These are phyloP conservation scores for Pyrenochaeta sp. DNA, from an alignment of 2,329 filamentous ascomycete species.

Conservation along the genomic window DNA sequence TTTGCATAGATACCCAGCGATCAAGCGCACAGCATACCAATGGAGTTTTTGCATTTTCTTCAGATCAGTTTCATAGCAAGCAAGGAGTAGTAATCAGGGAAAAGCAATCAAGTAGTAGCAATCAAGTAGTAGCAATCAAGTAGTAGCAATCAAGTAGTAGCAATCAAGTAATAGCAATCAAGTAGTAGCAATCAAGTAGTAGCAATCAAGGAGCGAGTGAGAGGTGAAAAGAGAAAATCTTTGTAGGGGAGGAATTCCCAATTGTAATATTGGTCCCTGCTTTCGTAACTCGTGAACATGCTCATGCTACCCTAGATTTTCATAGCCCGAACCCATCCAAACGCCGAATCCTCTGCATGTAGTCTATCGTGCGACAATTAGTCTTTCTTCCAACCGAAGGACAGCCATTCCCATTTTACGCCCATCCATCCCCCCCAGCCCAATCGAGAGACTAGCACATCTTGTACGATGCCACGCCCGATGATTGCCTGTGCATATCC, in stretches of 20 bases:
- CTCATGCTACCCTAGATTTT: slow-evolving; percentile 43
- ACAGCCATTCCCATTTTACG: too few species aligned
- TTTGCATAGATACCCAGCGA: slow-evolving; percentile 21
- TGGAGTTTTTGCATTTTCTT: slow-evolving; percentile 9
- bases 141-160: too few species aligned
- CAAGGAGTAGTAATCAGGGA: too few species aligned
- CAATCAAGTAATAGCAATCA: too few species aligned
- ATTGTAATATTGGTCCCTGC: slow-evolving; percentile 44
- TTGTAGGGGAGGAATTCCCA: slow-evolving; percentile 48
- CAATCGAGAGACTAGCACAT: slow-evolving; percentile 54
- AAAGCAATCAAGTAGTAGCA: too few species aligned
- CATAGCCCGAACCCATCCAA: slow-evolving; percentile 17
- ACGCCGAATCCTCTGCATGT: slow-evolving; percentile 20
- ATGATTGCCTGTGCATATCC: slow-evolving; percentile 72
- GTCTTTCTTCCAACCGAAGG: too few species aligned
- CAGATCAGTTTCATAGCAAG: neutral
- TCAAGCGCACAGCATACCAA: slow-evolving; percentile 17
- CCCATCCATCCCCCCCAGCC: neutral
- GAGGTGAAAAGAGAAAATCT: slow-evolving; percentile 3
- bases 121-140: too few species aligned
- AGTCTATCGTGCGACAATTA: slow-evolving; percentile 21
- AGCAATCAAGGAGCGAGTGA: too few species aligned
- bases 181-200: too few species aligned
- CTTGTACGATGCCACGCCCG: slow-evolving; percentile 81
- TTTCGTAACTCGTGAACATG: slow-evolving; percentile 38